Evolutionary conservation across 2,329 filamentous ascomycete species (phyloP).

Genomic region (Colletotrichum theobromicola): DNA sequence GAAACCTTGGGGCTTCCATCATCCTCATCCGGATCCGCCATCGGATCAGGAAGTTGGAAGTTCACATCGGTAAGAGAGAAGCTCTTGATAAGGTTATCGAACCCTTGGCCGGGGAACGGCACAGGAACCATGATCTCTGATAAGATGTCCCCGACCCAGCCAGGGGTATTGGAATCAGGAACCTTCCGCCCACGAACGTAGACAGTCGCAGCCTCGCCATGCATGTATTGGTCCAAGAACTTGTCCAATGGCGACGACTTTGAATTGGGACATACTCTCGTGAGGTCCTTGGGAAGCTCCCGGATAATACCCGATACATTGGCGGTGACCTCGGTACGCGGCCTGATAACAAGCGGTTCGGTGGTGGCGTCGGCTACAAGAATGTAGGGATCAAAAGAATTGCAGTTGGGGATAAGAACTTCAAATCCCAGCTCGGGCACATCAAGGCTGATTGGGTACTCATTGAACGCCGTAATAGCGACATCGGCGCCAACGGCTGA

Average conservation of each 20-base stretch:
- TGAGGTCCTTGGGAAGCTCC: constrained; percentile 76
- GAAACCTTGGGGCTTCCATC: constrained; percentile 78
- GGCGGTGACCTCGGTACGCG: constrained; percentile 70
- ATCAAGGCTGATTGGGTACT: constrained; percentile 77
- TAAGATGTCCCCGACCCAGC: constrained; percentile 83
- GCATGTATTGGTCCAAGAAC: constrained; percentile 81
- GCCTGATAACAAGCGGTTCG: constrained; percentile 67
- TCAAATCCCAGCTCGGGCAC: constrained; percentile 85
- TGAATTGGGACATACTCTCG: constrained; percentile 75
- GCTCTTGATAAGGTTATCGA: constrained; percentile 84
- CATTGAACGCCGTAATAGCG: constrained; percentile 73
- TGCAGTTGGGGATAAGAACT: constrained; percentile 84
- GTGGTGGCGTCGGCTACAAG: constrained; percentile 79
- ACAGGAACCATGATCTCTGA: constrained; percentile 83
- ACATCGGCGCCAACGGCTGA: constrained; percentile 82
- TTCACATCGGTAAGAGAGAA: constrained; percentile 87
- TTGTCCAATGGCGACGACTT: constrained; percentile 83
- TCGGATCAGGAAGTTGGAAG: constrained; percentile 82
- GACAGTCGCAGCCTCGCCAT: constrained; percentile 78
- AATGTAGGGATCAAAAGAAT: constrained; percentile 73
- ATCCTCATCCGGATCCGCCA: constrained; percentile 76
- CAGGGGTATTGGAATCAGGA: constrained; percentile 71
- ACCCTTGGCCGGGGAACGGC: constrained; percentile 80
- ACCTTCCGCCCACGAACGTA: constrained; percentile 81
- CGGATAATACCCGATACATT: constrained; percentile 75